Conservation (phyloP, 1,284 basidiomycete species). For the Cutaneotrichosporon sp. region DNA sequence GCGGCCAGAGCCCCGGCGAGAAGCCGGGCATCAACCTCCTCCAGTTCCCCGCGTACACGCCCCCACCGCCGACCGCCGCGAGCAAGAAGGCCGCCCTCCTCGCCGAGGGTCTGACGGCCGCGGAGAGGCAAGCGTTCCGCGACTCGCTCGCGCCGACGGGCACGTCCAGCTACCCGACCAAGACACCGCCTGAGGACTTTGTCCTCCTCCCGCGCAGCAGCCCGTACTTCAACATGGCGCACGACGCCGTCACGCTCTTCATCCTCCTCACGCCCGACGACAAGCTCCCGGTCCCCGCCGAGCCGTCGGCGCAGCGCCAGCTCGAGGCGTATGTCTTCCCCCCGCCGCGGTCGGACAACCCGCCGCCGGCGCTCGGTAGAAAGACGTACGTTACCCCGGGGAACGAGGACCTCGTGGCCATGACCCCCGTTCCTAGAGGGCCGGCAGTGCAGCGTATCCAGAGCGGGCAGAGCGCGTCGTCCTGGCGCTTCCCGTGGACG, state of each 20-base stretch:
- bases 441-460: neutral
- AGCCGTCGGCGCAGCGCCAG: constrained; percentile 41
- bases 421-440: neutral
- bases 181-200: constrained; percentile 73
- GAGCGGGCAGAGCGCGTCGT: constrained; percentile 14
- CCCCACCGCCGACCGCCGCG: constrained; percentile 4
- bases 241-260: constrained; percentile 70
- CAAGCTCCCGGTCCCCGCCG: constrained; percentile 38
- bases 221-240: constrained; percentile 70
- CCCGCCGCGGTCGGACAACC: constrained; percentile 45
- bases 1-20: constrained; percentile 66
- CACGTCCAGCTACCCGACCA: constrained; percentile 64
- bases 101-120: constrained; percentile 57
- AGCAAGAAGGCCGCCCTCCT: neutral
- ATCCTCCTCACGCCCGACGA: constrained; percentile 52
- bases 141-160: constrained; percentile 63
- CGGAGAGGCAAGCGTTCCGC: constrained; percentile 65
- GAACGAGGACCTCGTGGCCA: constrained; percentile 38
- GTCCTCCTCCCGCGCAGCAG: constrained; percentile 68
- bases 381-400: constrained; percentile 49
- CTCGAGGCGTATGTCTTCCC: constrained; percentile 56
- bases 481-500: constrained; percentile 51
- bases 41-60: constrained; percentile 67
- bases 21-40: constrained; percentile 68
- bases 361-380: constrained; percentile 44